Percentiles rank a stretch among this genome's conserved stretches.
Conservation (phyloP, 140 eudicot genomes). For the Anethum foeniculum region DNA sequence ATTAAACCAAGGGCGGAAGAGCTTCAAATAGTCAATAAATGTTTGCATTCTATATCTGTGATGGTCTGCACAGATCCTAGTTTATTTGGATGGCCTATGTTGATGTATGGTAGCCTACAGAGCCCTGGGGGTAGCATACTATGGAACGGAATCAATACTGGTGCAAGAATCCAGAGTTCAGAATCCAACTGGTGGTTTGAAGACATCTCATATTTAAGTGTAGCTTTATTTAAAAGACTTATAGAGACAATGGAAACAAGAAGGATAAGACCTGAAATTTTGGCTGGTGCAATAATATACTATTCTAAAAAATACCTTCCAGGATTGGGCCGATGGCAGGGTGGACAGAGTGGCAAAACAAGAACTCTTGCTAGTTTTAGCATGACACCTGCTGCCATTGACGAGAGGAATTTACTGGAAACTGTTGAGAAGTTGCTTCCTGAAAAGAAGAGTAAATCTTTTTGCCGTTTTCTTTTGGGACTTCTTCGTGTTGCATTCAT, state of each 20-base stretch:
- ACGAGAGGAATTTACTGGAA: slow-evolving; percentile 63
- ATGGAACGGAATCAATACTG: slow-evolving; percentile 96
- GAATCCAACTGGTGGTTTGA: slow-evolving; percentile 99
- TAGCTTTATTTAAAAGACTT: slow-evolving; percentile 60
- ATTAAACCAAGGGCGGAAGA: slow-evolving; percentile 50
- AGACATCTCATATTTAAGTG: slow-evolving; percentile 75
- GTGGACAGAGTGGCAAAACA: slow-evolving; percentile 41
- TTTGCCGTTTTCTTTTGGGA: slow-evolving; percentile 78
- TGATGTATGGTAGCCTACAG: slow-evolving; percentile 88
- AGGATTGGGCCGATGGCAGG: slow-evolving; percentile 84
- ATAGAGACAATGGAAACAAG: slow-evolving; percentile 56
- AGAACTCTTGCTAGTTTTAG: slow-evolving; percentile 82
- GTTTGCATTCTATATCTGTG: slow-evolving; percentile 60
- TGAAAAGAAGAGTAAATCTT: slow-evolving; percentile 60
- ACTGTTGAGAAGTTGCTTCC: slow-evolving; percentile 66
- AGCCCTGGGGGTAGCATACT: slow-evolving; percentile 98
- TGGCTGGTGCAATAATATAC: slow-evolving; percentile 55
- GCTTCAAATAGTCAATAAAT: slow-evolving; percentile 54
- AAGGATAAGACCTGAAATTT: slow-evolving; percentile 68
- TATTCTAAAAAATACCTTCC: slow-evolving; percentile 68
- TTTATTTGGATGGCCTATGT: slow-evolving; percentile 98
- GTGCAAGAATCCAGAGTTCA: slow-evolving; percentile 65
- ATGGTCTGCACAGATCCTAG: slow-evolving; percentile 94
- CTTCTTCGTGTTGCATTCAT: slow-evolving; percentile 85
- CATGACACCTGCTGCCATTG: slow-evolving; percentile 68